Evolutionary conservation across 176 grass and related monocot species (phyloP).

Genomic region (Melocanna baccifera): DNA sequence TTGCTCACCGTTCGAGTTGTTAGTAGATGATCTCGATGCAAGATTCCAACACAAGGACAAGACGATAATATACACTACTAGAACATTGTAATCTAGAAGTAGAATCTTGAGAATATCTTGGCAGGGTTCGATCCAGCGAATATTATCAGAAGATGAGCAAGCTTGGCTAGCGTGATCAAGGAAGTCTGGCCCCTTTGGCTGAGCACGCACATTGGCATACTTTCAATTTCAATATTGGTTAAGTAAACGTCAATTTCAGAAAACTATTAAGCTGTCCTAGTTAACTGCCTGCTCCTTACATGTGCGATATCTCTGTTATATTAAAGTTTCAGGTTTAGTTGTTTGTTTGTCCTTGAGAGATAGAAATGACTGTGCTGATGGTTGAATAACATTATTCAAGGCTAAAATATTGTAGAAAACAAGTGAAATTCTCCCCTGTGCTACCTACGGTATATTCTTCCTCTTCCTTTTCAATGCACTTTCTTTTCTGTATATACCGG

Average conservation of each 20-base stretch:
- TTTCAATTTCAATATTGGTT: background rate
- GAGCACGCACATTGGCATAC: background rate
- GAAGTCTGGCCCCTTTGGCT: conserved; percentile 30
- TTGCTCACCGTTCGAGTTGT: conserved; percentile 24
- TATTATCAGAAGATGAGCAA: background rate
- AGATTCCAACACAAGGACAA: conserved; percentile 32
- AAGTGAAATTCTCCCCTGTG: background rate
- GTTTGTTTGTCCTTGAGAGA: conserved; percentile 17
- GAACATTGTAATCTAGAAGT: background rate
- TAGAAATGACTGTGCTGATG: background rate
- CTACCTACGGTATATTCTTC: too few relatives aligned
- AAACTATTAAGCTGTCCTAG: background rate
- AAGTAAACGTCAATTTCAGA: conserved; percentile 1
- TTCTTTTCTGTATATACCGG: background rate
- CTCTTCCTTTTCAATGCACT: background rate
- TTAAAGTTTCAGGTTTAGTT: background rate
- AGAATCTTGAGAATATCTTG: conserved; percentile 42
- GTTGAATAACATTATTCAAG: background rate
- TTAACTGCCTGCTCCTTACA: conserved; percentile 20
- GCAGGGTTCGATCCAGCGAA: conserved; percentile 26
- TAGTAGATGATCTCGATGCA: conserved; percentile 45
- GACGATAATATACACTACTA: conserved; percentile 32
- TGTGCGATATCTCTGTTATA: background rate
- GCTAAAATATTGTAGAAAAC: background rate
- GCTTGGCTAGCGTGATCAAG: background rate